Base-by-base conservation (phyloP, 2,329 filamentous ascomycete genomes). In the Claviceps quebecensis region DNA sequence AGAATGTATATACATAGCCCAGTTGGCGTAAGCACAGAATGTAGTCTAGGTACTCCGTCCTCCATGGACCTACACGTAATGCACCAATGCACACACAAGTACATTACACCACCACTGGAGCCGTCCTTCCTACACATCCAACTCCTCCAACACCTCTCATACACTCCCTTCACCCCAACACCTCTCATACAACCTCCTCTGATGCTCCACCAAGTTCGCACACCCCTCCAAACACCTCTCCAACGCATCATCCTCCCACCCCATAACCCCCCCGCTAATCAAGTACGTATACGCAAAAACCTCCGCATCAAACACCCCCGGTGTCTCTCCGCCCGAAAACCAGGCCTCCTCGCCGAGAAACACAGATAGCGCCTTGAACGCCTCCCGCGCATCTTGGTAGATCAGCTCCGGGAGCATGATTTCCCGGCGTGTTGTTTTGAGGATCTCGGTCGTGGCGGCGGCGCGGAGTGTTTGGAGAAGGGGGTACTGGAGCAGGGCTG, bases 261-360 rank as follows among this genome's bases (percentile, higher is more conserved):
- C 71, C 56, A 23, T 23, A 3, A 41, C 39, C 49, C 95, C 29
- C 45, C 29, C n/a, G 7, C 26, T 68, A 49, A 97, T 72, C 48
- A 95, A 71, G 65, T 94, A 81, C 0, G 87, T 90, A 66, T 96
- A 98, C 3, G 88, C 83, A 68, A 96, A 97, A 2, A 97, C 79
- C 50, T 80, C 81, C 6, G 91, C 90, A 67, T 98, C 93, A 59
- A 97, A 91, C 23, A 91, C 62, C 0, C 82, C 80, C 0, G 91
- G 87, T 63, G 34, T 65, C 48, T 52, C 65, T 63, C 54, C 60
- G 23, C 62, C 70, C 52, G 77, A 77, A 63, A 80, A 80, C 73
- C 74, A 79, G 2, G 59, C 58, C 1, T 63, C 59, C 11, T 64
- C 58, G 5, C 60, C 64, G 5, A 79, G 61, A 6, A 75, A 52